phyloP scores from a whole-genome alignment of 257 asterid species.

The Echites panduratus region DNA sequence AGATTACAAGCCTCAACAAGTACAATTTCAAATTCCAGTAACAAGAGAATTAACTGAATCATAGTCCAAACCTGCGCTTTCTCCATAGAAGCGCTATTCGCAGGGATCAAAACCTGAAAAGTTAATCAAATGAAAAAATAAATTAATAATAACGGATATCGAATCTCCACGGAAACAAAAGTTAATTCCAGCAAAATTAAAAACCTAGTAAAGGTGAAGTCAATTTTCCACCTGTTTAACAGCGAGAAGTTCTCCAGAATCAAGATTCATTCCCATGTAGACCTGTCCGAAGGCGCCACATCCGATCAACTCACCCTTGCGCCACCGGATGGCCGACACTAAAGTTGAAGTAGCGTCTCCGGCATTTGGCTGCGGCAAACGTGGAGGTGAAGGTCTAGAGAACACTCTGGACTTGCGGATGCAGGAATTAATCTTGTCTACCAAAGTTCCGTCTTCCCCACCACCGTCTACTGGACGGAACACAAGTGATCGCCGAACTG shows the following conservation, averaged over 20 bases:
- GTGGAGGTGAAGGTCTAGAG: constrained; percentile 31
- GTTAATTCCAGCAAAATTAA: not conserved
- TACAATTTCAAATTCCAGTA: not conserved
- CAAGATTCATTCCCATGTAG: constrained; percentile 79
- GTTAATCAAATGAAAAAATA: not conserved
- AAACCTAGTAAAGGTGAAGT: not conserved
- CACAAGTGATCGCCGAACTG: constrained; percentile 30
- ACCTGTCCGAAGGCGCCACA: constrained; percentile 75
- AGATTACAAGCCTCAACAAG: not conserved
- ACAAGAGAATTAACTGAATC: not conserved
- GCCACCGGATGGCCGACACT: constrained; percentile 26
- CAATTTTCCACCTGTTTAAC: constrained; percentile 30
- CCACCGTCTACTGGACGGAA: constrained; percentile 19
- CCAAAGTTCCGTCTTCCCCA: constrained; percentile 19
- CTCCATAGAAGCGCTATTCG: constrained; percentile 51
- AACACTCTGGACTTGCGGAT: constrained; percentile 25
- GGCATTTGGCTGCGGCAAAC: constrained; percentile 13
- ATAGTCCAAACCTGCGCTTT: constrained; percentile 52
- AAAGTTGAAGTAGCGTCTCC: constrained; percentile 3
- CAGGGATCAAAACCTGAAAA: constrained; percentile 61
- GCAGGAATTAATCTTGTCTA: constrained; percentile 25
- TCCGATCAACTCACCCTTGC: constrained; percentile 47
- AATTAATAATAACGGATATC: not conserved
- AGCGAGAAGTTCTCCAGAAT: constrained; percentile 73
- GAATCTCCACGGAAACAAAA: not conserved